Evolutionary conservation across 768 basidiomycete species (phyloP).

Genomic region (Sistotremastrum niveocremeum): DNA sequence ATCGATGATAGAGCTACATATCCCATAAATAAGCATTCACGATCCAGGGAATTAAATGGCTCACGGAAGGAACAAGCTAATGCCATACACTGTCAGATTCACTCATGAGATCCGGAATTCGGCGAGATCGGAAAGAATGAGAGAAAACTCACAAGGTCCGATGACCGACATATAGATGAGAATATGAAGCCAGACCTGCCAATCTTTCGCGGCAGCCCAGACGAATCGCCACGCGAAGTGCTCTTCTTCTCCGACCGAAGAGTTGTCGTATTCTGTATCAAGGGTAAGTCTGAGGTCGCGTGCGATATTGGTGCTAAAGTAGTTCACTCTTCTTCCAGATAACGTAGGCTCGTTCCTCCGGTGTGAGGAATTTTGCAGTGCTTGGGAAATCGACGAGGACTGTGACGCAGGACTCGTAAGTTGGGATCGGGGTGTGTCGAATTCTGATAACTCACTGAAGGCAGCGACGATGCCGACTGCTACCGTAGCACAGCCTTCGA

Average conservation of each 20-base stretch:
- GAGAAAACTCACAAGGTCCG: no score
- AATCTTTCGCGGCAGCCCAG: constrained; percentile 40
- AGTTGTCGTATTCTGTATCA: constrained; percentile 36
- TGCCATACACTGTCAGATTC: no score
- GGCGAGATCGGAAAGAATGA: no score
- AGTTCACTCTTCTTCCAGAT: constrained; percentile 40
- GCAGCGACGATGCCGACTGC: constrained; percentile 39
- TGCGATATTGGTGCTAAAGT: not conserved
- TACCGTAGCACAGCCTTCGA: constrained; percentile 54
- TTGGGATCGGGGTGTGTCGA: not conserved
- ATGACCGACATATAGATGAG: no score
- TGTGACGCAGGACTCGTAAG: constrained; percentile 9
- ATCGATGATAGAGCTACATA: not conserved
- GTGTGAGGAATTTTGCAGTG: constrained; percentile 47
- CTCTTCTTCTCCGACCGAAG: constrained; percentile 48
- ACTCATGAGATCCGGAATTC: no score
- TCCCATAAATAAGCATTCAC: no score
- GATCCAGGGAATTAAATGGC: not conserved
- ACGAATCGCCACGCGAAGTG: constrained; percentile 41
- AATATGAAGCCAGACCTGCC: constrained; percentile 34
- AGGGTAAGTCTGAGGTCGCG: not conserved
- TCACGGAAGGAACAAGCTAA: not conserved
- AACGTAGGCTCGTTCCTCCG: constrained; percentile 42
- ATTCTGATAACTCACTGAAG: constrained; percentile 23
- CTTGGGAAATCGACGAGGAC: constrained; percentile 50